phyloP scores from a whole-genome alignment of 169 alveolate genomes.

The Hepatocystis sp. region DNA sequence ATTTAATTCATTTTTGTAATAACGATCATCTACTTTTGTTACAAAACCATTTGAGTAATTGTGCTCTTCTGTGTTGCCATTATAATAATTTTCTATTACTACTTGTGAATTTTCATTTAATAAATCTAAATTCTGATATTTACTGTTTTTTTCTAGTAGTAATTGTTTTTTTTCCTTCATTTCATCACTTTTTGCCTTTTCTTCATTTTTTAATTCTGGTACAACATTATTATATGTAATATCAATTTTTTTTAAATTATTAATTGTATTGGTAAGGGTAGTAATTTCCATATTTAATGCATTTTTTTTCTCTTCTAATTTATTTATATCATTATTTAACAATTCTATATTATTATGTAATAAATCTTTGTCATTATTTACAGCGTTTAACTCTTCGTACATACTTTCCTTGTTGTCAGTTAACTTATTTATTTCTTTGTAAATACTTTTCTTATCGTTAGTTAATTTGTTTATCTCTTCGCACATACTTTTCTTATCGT shows the following conservation, averaged over 20 bases:
- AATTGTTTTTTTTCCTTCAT: slow-evolving; percentile 17
- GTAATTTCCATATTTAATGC: slow-evolving; percentile 6
- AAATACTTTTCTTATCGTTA: not conserved
- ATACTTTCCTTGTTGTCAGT: too few relatives aligned
- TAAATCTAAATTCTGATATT: slow-evolving; percentile 22
- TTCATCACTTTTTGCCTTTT: slow-evolving; percentile 4
- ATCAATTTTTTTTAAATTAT: slow-evolving; percentile 17
- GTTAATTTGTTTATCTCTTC: slow-evolving; percentile 15
- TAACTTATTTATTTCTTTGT: slow-evolving; percentile 15
- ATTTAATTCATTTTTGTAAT: slow-evolving; percentile 11
- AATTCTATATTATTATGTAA: slow-evolving; percentile 13
- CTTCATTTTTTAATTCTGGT: slow-evolving; percentile 6
- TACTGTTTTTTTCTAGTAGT: slow-evolving; percentile 20
- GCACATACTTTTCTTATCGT: not conserved
- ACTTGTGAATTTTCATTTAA: slow-evolving; percentile 18
- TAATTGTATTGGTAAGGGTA: slow-evolving; percentile 3
- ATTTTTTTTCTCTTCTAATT: slow-evolving; percentile 7
- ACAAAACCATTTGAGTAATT: too few relatives aligned
- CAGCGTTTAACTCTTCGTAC: slow-evolving; percentile 9
- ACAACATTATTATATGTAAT: slow-evolving; percentile 12
- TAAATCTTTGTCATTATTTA: slow-evolving; percentile 5
- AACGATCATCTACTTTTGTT: too few relatives aligned
- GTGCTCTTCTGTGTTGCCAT: too few relatives aligned
- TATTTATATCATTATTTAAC: slow-evolving; percentile 17
- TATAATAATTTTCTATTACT: too few relatives aligned